phyloP scores from a whole-genome alignment of 2,329 filamentous ascomycete species.

The Colletotrichum sp. region DNA sequence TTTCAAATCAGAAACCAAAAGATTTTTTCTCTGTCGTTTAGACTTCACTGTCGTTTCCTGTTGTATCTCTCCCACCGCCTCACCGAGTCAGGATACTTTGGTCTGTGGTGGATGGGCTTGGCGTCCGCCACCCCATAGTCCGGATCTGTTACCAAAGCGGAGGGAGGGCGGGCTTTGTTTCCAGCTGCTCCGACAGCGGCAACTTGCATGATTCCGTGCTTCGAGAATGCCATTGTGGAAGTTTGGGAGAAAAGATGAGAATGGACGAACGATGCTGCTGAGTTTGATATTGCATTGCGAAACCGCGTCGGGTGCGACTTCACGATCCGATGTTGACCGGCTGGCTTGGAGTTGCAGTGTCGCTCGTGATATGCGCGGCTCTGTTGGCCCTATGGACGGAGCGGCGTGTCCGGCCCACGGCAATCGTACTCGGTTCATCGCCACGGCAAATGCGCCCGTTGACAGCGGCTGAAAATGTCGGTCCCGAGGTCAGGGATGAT shows the following conservation, averaged over 20 bases:
- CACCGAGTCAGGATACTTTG: not conserved
- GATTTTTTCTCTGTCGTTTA: not conserved
- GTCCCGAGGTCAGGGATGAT: not conserved
- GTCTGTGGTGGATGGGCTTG: not conserved
- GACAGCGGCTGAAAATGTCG: not conserved
- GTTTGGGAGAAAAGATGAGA: not conserved
- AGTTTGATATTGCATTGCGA: not conserved
- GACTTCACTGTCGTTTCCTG: not conserved
- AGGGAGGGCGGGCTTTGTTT: not conserved
- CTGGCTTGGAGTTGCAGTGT: not conserved
- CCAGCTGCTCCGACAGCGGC: not conserved
- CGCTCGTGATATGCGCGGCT: not conserved
- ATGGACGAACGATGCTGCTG: not conserved
- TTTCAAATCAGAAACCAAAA: conserved; percentile 17
- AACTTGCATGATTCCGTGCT: not conserved
- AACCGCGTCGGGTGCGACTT: not conserved
- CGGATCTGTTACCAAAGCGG: not conserved
- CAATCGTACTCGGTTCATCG: not conserved
- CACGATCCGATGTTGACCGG: not conserved
- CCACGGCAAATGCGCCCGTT: not conserved
- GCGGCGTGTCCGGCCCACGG: not conserved
- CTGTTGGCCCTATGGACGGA: not conserved
- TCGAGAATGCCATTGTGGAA: not conserved
- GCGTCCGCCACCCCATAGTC: not conserved
- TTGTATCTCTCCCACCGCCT: not conserved